These are phyloP conservation scores for Tolypocladium ovalisporum DNA, from an alignment of 2,329 filamentous ascomycete species.

Conservation along the genomic window DNA sequence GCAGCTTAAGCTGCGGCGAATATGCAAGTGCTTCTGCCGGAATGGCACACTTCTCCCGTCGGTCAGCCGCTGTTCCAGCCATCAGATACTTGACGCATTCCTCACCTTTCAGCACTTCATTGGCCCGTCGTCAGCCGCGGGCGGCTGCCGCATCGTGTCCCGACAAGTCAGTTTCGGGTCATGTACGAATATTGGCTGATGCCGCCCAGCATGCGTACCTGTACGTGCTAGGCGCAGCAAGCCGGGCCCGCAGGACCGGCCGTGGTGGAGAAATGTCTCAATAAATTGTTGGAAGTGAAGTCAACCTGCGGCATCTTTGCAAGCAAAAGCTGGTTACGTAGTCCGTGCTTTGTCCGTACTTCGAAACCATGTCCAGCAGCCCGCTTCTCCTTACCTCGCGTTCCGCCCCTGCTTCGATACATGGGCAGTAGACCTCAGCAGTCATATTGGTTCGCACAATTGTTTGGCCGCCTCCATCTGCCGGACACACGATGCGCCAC, in stretches of 20 bases:
- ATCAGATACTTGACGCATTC: not conserved
- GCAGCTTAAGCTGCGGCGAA: not conserved
- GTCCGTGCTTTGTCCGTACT: not conserved
- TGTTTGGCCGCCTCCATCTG: not conserved
- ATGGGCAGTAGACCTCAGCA: not conserved
- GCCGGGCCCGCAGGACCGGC: not conserved
- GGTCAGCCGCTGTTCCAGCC: not conserved
- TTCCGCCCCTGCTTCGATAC: not conserved
- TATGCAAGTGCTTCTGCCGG: not conserved
- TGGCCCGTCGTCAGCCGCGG: not conserved
- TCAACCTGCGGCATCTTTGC: not conserved
- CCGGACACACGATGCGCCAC: not conserved
- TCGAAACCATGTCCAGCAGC: no score
- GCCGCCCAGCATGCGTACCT: not conserved
- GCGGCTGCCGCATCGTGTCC: not conserved
- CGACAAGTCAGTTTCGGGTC: no score
- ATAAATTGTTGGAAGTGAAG: not conserved
- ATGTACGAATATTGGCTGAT: not conserved
- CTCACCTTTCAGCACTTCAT: not conserved
- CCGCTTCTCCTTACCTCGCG: not conserved
- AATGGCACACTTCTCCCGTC: not conserved
- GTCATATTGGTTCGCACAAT: no score
- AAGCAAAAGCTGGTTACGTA: not conserved
- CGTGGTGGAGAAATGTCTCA: not conserved
- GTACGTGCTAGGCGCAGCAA: not conserved